Evolutionary conservation across 371 early-diverging fungal species (phyloP).

Genomic region (Syncephalis fuscata): DNA sequence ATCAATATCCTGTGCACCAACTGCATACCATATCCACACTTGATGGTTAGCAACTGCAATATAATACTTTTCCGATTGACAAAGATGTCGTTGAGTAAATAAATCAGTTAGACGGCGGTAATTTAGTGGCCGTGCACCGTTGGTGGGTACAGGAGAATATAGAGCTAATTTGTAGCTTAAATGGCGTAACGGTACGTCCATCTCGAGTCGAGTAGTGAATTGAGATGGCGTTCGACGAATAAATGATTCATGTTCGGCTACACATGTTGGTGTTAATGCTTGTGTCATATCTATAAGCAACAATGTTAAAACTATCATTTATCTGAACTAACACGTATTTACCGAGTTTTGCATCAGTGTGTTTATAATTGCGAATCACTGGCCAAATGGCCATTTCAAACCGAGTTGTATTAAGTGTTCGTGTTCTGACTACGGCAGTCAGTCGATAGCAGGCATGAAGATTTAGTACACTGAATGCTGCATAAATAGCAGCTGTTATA

Average conservation of each 20-base stretch:
- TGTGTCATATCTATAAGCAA: constrained; percentile 1
- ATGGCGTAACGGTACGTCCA: no score
- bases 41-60: constrained; percentile 4
- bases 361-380: neutral
- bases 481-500: constrained; percentile 11
- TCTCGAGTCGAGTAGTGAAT: neutral
- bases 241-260: constrained; percentile 2
- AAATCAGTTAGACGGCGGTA: neutral
- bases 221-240: neutral
- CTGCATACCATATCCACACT: constrained; percentile 29
- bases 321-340: no score
- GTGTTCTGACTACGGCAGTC: constrained; percentile 28
- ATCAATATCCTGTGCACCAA: constrained; percentile 18
- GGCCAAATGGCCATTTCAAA: constrained; percentile 21
- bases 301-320: constrained; percentile 1
- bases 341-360: no score
- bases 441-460: constrained; percentile 30
- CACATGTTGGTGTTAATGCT: neutral
- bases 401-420: constrained; percentile 31
- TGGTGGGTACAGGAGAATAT: no score
- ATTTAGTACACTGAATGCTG: constrained; percentile 28
- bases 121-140: no score
- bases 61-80: constrained; percentile 1
- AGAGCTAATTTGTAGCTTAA: no score
- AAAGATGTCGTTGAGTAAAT: neutral